A percentile compares a stretch with the other conserved stretches of the same genome.
These are phyloP conservation scores for Aphanomyces stellatus DNA, from an alignment of 352 stramenopile genomes.

Conservation along the genomic window DNA sequence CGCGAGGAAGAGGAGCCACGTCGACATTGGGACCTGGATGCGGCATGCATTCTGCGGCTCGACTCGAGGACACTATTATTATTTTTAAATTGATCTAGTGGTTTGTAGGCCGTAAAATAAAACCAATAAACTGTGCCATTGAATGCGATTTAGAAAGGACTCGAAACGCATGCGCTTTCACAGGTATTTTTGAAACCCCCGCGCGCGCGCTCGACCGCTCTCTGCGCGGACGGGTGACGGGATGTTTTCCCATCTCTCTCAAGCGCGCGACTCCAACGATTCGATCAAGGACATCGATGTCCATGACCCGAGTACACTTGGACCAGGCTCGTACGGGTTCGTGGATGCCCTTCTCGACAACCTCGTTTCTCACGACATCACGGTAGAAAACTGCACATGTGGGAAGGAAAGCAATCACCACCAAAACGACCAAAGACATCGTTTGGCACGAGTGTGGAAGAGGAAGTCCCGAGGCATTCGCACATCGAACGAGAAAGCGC, in stretches of 20 bases:
- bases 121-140: background rate
- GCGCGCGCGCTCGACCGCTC: background rate
- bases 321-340: constrained; percentile 8
- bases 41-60: background rate
- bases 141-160: no score
- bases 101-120: no score
- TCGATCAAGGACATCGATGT: constrained; percentile 1
- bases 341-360: background rate
- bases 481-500: constrained; percentile 5
- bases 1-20: background rate
- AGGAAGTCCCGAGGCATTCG: background rate
- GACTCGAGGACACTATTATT: background rate
- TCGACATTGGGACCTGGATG: background rate
- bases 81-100: background rate
- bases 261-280: background rate
- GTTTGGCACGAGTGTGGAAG: background rate
- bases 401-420: background rate
- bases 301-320: background rate
- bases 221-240: background rate
- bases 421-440: background rate
- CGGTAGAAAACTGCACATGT: background rate
- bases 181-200: background rate
- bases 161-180: background rate
- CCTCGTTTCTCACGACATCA: background rate
- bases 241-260: constrained; percentile 5